Conservation (phyloP, 257 asterid genomes). For the Oldenlandia corymbosa region DNA sequence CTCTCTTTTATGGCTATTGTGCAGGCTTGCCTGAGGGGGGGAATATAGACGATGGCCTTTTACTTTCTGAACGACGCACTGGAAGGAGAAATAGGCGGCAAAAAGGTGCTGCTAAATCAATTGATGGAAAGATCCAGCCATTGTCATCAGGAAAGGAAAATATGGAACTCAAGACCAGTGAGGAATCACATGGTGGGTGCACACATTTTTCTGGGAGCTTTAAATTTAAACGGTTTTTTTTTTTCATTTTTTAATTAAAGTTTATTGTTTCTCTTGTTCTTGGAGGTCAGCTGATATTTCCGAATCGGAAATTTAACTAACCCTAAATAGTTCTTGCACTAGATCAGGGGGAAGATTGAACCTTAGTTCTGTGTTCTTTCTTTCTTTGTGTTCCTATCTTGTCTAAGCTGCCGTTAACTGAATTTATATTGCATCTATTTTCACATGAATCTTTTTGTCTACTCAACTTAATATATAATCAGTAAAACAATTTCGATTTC, state of each 20-base stretch:
- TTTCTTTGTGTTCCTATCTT: neutral
- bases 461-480: neutral
- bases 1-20: slow-evolving; percentile 13
- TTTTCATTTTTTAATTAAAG: neutral
- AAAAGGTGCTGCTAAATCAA: slow-evolving; percentile 38
- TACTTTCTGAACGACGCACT: slow-evolving; percentile 47
- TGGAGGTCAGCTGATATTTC: neutral
- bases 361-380: neutral
- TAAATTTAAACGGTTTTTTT: neutral
- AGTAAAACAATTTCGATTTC: neutral
- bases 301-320: neutral
- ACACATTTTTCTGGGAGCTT: slow-evolving; percentile 19
- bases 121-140: slow-evolving; percentile 43
- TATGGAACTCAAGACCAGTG: slow-evolving; percentile 32
- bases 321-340: neutral
- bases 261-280: too few relatives aligned
- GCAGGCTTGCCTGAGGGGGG: slow-evolving; percentile 46
- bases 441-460: neutral
- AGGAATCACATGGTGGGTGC: slow-evolving; percentile 38
- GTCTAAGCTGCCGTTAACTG: neutral
- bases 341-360: too few relatives aligned
- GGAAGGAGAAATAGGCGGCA: slow-evolving; percentile 71
- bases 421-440: neutral
- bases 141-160: slow-evolving; percentile 45
- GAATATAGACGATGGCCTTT: slow-evolving; percentile 39